These are phyloP conservation scores for Cyberlindnera suaveolens DNA, from an alignment of 805 yeast genomes.

Conservation along the genomic window DNA sequence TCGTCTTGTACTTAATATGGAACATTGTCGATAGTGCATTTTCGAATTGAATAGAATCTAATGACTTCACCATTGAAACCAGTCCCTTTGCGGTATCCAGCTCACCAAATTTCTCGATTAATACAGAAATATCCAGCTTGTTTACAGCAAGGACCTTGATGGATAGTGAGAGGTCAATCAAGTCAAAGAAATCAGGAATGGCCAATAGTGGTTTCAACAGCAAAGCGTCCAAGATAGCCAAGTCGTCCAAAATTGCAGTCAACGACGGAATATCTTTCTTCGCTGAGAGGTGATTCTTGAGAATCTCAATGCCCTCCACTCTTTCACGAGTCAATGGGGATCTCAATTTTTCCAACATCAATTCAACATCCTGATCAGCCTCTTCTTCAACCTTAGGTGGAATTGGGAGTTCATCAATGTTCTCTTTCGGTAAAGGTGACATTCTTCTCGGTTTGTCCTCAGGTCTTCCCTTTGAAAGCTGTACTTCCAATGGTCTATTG, in stretches of 20 bases:
- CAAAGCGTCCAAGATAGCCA: conserved; percentile 23
- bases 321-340: conserved; percentile 23
- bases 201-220: conserved; percentile 26
- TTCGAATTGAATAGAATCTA: conserved; percentile 18
- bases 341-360: conserved; percentile 10
- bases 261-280: conserved; percentile 10
- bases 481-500: conserved; percentile 11
- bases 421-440: conserved; percentile 1
- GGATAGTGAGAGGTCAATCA: conserved; percentile 22
- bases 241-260: conserved; percentile 12
- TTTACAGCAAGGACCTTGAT: conserved; percentile 29
- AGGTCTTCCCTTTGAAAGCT: conserved; percentile 13
- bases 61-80: conserved; percentile 11
- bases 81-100: conserved; percentile 13
- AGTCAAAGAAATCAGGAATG: conserved; percentile 21
- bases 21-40: conserved; percentile 22
- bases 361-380: conserved; percentile 1
- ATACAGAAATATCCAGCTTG: conserved; percentile 16
- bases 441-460: conserved; percentile 5
- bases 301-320: conserved; percentile 15
- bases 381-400: not conserved
- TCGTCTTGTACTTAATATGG: conserved; percentile 19
- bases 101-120: conserved; percentile 12
- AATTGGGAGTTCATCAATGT: conserved; percentile 2
- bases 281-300: conserved; percentile 4